Conservation (phyloP, 192 early-diverging fungal genomes). For the Coemansia sp. region DNA sequence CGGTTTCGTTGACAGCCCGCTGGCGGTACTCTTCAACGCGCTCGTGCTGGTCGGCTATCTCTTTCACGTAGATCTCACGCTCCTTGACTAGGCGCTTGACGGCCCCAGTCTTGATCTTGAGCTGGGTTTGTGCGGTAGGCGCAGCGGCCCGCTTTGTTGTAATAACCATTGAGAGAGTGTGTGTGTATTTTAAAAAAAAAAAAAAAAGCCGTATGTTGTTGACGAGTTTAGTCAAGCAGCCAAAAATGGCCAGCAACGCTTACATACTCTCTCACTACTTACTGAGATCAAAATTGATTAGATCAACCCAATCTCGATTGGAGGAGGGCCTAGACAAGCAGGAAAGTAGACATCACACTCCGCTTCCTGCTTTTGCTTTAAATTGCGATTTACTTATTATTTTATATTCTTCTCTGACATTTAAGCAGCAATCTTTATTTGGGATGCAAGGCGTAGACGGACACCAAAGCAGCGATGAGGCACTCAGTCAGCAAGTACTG, state of each 20-base stretch:
- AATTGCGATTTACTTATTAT: neutral
- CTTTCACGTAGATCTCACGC: constrained; percentile 27
- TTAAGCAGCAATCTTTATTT: neutral
- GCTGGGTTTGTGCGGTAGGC: constrained; percentile 8
- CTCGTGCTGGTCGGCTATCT: constrained; percentile 25
- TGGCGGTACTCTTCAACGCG: constrained; percentile 30
- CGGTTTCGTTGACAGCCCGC: neutral
- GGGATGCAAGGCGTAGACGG: constrained; percentile 37
- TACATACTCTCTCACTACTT: no score
- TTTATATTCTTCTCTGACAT: neutral
- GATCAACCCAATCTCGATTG: neutral
- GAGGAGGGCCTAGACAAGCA: neutral
- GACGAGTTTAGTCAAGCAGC: neutral
- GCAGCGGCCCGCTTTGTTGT: neutral
- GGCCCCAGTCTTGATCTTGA: constrained; percentile 50
- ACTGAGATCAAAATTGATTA: neutral
- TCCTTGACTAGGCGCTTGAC: constrained; percentile 53
- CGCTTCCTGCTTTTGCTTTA: neutral
- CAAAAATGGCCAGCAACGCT: neutral
- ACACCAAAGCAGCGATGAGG: constrained; percentile 22
- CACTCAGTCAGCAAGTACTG: constrained; percentile 19
- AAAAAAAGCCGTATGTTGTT: no score
- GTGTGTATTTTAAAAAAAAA: neutral
- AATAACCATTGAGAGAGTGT: neutral
- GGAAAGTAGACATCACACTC: neutral